These are phyloP conservation scores for Metarhizium robertsii DNA, from an alignment of 2,329 filamentous ascomycete genomes.

Conservation along the genomic window DNA sequence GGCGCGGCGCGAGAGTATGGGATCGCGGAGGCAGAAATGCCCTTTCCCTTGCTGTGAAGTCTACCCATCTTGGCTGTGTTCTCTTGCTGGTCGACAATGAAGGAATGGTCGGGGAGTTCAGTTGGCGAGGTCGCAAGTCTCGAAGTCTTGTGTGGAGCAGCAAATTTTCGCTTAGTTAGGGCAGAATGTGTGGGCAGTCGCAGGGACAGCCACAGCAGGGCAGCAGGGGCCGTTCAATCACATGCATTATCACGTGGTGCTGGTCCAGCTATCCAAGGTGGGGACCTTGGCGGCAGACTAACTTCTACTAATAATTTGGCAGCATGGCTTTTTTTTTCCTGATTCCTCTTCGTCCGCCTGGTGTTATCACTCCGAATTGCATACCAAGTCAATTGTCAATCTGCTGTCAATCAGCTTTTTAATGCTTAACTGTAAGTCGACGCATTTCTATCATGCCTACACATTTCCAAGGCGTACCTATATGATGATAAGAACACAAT, in stretches of 20 bases:
- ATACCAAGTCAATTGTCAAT: neutral
- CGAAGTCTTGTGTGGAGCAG: conserved; percentile 29
- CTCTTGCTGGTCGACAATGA: conserved; percentile 26
- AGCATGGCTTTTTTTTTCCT: neutral
- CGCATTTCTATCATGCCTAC: neutral
- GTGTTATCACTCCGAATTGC: neutral
- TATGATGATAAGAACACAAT: conserved; percentile 65
- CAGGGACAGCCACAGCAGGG: neutral
- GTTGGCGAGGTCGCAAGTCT: conserved; percentile 17
- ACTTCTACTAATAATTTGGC: neutral
- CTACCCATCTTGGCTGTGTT: conserved; percentile 69
- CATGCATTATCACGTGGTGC: neutral
- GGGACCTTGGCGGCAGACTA: too few relatives aligned
- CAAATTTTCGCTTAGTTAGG: conserved; percentile 39
- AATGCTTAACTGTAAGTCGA: conserved; percentile 7
- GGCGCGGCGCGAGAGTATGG: conserved; percentile 93
- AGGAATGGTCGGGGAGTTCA: conserved; percentile 16
- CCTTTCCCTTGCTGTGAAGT: conserved; percentile 99
- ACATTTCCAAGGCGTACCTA: conserved; percentile 8
- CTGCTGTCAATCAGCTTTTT: neutral
- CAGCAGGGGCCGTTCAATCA: neutral
- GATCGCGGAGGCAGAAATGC: conserved; percentile 90
- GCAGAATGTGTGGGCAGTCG: conserved; percentile 16
- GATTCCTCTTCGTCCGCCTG: neutral
- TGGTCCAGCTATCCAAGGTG: too few relatives aligned